phyloP scores from a whole-genome alignment of 495 filamentous ascomycete species.

The Aspergillus coremiiformis region DNA sequence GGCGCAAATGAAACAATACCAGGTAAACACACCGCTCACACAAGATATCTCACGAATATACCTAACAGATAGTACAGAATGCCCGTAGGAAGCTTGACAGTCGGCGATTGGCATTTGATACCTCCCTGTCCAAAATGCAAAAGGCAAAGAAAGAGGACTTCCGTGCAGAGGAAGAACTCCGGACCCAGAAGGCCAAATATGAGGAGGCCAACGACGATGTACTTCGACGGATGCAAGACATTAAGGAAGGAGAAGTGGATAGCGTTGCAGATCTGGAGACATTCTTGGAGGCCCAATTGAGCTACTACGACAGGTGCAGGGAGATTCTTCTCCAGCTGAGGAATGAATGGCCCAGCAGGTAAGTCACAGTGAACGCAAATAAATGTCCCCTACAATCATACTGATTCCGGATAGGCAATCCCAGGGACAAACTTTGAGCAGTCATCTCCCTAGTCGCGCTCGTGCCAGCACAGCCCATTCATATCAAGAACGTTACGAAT shows the following conservation, averaged over 20 bases:
- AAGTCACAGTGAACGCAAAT: conserved; percentile 17
- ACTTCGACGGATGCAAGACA: conserved; percentile 87
- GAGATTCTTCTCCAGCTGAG: conserved; percentile 63
- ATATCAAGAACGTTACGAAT: conserved; percentile 50
- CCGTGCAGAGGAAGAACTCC: conserved; percentile 85
- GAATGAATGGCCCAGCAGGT: conserved; percentile 61
- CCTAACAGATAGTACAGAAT: conserved; percentile 38
- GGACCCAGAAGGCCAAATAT: conserved; percentile 89
- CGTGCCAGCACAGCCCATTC: conserved; percentile 58
- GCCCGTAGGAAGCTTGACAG: conserved; percentile 93
- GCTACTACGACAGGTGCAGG: conserved; percentile 83
- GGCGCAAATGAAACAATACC: conserved; percentile 96
- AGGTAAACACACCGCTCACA: conserved; percentile 45
- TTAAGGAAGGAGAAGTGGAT: conserved; percentile 84
- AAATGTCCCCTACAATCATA: not conserved
- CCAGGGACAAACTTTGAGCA: conserved; percentile 19
- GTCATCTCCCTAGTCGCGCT: conserved; percentile 41
- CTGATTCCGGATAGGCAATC: conserved; percentile 23
- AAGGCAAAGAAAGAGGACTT: conserved; percentile 93
- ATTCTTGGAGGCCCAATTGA: conserved; percentile 85
- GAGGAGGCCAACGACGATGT: conserved; percentile 95
- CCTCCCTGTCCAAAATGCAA: conserved; percentile 83
- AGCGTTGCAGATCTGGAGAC: conserved; percentile 70
- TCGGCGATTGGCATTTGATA: conserved; percentile 85
- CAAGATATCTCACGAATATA: conserved; percentile 4